phyloP scores from a whole-genome alignment of 1,139 yeast species.

The Yamadazyma dushanensis region DNA sequence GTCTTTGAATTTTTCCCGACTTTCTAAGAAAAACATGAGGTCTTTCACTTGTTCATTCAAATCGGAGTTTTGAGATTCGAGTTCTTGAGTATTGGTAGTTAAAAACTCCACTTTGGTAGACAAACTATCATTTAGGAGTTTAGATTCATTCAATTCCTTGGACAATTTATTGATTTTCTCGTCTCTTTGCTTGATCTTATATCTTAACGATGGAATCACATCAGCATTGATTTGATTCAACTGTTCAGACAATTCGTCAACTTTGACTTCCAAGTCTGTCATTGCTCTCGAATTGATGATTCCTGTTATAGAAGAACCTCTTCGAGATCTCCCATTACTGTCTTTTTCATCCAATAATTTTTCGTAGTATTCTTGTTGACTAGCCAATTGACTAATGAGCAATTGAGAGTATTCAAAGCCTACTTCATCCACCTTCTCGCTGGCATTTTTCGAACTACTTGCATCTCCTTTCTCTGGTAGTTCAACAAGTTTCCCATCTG shows the following conservation, averaged over 20 bases:
- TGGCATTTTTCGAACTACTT: constrained; percentile 1
- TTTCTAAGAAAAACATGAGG: constrained; percentile 77
- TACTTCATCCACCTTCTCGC: constrained; percentile 48
- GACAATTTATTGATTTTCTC: constrained; percentile 30
- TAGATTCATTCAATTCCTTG: constrained; percentile 31
- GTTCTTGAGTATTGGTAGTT: constrained; percentile 24
- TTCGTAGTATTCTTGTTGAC: constrained; percentile 88
- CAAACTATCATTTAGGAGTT: constrained; percentile 55
- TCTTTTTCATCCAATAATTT: constrained; percentile 44
- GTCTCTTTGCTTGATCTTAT: constrained; percentile 32
- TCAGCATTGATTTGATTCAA: constrained; percentile 24
- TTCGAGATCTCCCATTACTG: constrained; percentile 21
- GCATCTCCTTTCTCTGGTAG: constrained; percentile 41
- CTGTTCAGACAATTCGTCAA: constrained; percentile 29
- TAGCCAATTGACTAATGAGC: constrained; percentile 76
- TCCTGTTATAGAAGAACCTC: constrained; percentile 21
- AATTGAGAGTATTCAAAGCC: constrained; percentile 81
- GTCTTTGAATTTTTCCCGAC: constrained; percentile 68
- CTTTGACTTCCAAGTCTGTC: constrained; percentile 34
- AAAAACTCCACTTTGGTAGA: constrained; percentile 56
- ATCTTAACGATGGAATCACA: constrained; percentile 34
- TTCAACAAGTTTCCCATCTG: constrained; percentile 84
- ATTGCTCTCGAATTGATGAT: constrained; percentile 10
- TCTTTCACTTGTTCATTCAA: constrained; percentile 73
- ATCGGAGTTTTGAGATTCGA: constrained; percentile 45